Evolutionary conservation across 2,329 filamentous ascomycete genomes (phyloP).

Genomic region (Lithohypha guttulata): DNA sequence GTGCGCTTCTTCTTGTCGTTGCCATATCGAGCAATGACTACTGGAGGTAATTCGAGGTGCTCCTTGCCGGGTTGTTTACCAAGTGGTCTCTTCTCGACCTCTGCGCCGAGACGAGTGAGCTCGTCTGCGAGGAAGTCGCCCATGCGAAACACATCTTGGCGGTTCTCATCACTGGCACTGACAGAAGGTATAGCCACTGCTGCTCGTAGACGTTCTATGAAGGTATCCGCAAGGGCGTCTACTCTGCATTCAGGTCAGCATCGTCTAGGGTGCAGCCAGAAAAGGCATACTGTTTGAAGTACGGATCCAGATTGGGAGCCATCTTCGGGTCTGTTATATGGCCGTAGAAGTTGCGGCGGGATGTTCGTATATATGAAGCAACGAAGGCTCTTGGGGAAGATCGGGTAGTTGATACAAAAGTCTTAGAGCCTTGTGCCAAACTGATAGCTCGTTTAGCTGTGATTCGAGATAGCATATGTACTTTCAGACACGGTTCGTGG

Average conservation of each 20-base stretch:
- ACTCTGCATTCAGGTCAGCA: constrained; percentile 37
- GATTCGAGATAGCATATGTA: constrained; percentile 3
- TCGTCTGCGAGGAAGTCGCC: constrained; percentile 78
- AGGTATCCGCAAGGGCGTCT: constrained; percentile 64
- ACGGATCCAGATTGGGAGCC: constrained; percentile 81
- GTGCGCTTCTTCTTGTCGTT: constrained; percentile 87
- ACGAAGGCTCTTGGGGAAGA: neutral
- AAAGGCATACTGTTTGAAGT: constrained; percentile 62
- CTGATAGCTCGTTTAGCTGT: neutral
- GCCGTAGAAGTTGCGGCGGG: constrained; percentile 33
- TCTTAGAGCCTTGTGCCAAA: neutral
- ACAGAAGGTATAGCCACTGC: constrained; percentile 95
- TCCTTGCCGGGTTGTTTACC: constrained; percentile 90
- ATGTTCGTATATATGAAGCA: neutral
- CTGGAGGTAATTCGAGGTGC: constrained; percentile 80
- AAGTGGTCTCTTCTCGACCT: constrained; percentile 74
- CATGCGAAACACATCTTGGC: constrained; percentile 92
- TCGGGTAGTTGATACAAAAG: too few relatives aligned
- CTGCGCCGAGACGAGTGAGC: constrained; percentile 71
- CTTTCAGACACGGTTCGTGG: neutral
- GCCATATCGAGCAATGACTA: constrained; percentile 84
- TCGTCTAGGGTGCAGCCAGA: neutral
- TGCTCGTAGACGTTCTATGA: constrained; percentile 74
- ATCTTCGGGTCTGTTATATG: constrained; percentile 51
- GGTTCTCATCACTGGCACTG: constrained; percentile 78